Conservation (phyloP, 139 green algal species). For the Spirogloea muscicola region DNA sequence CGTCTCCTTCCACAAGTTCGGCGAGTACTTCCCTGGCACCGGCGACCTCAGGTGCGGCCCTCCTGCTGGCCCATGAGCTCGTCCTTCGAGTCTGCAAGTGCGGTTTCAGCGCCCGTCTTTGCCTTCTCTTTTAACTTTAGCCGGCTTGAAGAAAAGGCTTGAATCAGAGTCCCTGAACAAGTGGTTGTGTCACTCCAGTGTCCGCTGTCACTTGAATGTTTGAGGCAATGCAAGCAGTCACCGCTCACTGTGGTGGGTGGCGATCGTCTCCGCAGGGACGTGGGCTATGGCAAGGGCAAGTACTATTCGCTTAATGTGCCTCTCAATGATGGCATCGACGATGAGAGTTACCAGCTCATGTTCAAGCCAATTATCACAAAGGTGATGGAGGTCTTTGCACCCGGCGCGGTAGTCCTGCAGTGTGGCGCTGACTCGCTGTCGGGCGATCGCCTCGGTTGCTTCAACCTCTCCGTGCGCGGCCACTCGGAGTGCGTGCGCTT, state of each 20-base stretch:
- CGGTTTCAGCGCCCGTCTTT: no score
- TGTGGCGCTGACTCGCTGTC: slow-evolving; percentile 85
- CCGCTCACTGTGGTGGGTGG: no score
- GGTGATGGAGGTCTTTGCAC: slow-evolving; percentile 82
- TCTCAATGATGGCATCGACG: slow-evolving; percentile 89
- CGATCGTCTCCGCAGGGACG: slow-evolving; percentile 65
- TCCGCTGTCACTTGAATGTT: no score
- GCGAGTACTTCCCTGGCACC: slow-evolving; percentile 97
- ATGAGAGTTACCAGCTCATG: slow-evolving; percentile 70
- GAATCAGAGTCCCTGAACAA: no score
- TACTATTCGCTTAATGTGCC: slow-evolving; percentile 93
- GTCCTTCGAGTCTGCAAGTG: no score
- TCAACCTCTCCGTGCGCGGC: slow-evolving; percentile 85
- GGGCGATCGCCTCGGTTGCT: slow-evolving; percentile 84
- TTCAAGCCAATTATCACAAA: slow-evolving; percentile 66
- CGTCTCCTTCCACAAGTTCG: slow-evolving; percentile 93
- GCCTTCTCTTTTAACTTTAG: no score
- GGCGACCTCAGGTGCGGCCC: no score
- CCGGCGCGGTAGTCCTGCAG: slow-evolving; percentile 87
- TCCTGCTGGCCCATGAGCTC: no score
- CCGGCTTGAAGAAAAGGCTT: no score
- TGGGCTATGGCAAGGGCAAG: slow-evolving; percentile 75
- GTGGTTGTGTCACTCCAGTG: no score
- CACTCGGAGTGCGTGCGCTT: slow-evolving; percentile 78
- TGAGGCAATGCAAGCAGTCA: no score